Evolutionary conservation across 257 asterid species (phyloP), one percentile per base, ranked within the genome.

Genomic region (Verbascum thapsus): DNA sequence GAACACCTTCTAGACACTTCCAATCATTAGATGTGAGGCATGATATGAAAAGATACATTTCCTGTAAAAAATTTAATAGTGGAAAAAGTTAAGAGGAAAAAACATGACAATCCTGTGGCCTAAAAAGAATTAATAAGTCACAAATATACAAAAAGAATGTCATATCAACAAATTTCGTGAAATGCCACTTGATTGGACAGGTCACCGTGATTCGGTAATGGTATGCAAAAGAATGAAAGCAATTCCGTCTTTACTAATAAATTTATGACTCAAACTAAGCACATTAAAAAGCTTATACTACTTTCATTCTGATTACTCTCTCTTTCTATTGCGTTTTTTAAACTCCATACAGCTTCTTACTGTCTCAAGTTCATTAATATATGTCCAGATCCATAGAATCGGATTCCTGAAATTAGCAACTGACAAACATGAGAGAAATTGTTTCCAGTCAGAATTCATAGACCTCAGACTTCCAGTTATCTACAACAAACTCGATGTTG

Each of bases 1-100:
- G 11, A 38, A 50, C 66, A 45, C 66, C 60, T 57, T 45, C 15
- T 35, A 51, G 42, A 37, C 8, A 49, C 26, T 50, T 26, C 67
- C 59, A 35, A 16, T 10, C 64, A 12, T 5, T 26, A 55, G 15
- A 6, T 42, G 63, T 53, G 17, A 66, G 18, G 32, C 26, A 7
- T 18, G 40, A 66, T 49, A 8, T 10, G 8, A 37, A 26, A 12
- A 48, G 8, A 15, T 13, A 20, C 16, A 3, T 13, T 38, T 38
- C 49, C 50, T 15, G n/a, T n/a, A n/a, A n/a, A n/a, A n/a, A n/a
- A n/a, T n/a, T n/a, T n/a, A n/a, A n/a, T n/a, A 53, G 59, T 41
- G 26, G 41, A 26, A 42, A 35, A 32, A 47, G 32, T 23, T 8
- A 34, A 60, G n/a, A 44, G 53, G 66, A 44, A 23, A 13, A 18